Evolutionary conservation across 108 stramenopile genomes (phyloP), one percentile per base, ranked within the genome.

Genomic region (Nitzschia inconspicua): DNA sequence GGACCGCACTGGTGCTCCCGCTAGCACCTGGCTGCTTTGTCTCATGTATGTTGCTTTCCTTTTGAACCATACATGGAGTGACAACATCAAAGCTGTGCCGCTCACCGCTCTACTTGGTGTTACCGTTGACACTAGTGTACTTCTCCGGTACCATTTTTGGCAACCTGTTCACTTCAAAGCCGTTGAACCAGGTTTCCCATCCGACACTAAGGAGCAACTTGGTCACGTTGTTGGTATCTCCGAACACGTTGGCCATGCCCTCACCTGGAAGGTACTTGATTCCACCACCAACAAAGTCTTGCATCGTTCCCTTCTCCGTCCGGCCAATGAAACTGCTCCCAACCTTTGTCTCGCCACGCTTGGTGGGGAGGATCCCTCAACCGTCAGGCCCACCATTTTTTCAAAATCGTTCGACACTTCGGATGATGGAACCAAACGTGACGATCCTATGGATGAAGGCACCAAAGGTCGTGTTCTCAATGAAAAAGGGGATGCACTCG

Each of bases 211-310:
- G 8, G 44, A 58, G 25, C 18, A 20, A 18, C 19, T 26, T 2
- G 73, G 66, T 32, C 26, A 30, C 26, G 56, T 60, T 16, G 73
- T 66, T 36, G 72, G 72, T 27, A 18, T 76, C 32, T 23, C 70
- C 2, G 51, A 72, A 24, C 27, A 63, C 47, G 72, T 71, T 20
- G 75, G 75, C 22, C 51, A 76, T 43, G 24, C 22, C 19, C 44
- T 75, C 49, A 70, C 68, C 0, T 70, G 37, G 19, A 44, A 55
- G 29, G 54, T 75, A 5, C 44, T 65, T 0, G 60, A 40, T 20
- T 24, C 22, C 7, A 54, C 23, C 3, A 58, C 65, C 14, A 16
- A 51, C n/a, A 37, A 31, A 3, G 29, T 75, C 27, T 23, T 75
- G 6, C 44, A 44, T 24, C 57, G 68, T 24, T 65, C 74, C 19